Base-by-base conservation (phyloP, 1,284 basidiomycete genomes). In the Inonotus hispidus region DNA sequence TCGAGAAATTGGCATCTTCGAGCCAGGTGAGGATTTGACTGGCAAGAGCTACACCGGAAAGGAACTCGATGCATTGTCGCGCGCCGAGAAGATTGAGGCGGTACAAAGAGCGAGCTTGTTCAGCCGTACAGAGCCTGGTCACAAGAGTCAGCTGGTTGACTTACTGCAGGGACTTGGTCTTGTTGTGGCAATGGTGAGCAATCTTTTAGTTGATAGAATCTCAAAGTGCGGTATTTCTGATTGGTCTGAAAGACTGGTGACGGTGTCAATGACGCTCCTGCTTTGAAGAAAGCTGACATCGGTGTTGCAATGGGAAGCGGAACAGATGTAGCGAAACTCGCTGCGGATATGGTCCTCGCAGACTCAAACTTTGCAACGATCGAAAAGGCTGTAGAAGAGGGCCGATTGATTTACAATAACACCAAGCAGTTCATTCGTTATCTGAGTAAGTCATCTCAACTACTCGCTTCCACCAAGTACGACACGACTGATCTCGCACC, bases 231-330 rank as follows among this genome's bases (percentile, higher is more conserved):
- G 7, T 8, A 1, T 19, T 1, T 27, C 35, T 23, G 10, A 47
- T 23, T 25, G 64, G 10, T 29, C 65, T n/a, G 61, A 54, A 55
- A 91, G 89, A 93, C 91, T 61, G 93, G 92, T 60, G 94, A 95
- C 69, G 93, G 93, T 70, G 96, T 98, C 61, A 99, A 99, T 68
- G 96, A 99, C 70, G 95, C 95, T 0, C 95, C 95, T 16, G 95
- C 95, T 0, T 77, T 99, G 68, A 97, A 97, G 74, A 95, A 92
- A 79, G 96, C 96, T 16, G 95, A 98, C 69, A 98, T 99, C 68
- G 96, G 96, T 70, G 92, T 99, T 60, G 92, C 94, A n/a, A 98
- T 99, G 96, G 96, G 96, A 53, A 93, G 91, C 64, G 97, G 96
- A 55, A 99, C 96, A 0, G 97, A 99, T 71, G 97, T 99, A 29